These are phyloP conservation scores for Panicum hallii DNA, from an alignment of 202 grass and related monocot genomes.

Conservation along the genomic window DNA sequence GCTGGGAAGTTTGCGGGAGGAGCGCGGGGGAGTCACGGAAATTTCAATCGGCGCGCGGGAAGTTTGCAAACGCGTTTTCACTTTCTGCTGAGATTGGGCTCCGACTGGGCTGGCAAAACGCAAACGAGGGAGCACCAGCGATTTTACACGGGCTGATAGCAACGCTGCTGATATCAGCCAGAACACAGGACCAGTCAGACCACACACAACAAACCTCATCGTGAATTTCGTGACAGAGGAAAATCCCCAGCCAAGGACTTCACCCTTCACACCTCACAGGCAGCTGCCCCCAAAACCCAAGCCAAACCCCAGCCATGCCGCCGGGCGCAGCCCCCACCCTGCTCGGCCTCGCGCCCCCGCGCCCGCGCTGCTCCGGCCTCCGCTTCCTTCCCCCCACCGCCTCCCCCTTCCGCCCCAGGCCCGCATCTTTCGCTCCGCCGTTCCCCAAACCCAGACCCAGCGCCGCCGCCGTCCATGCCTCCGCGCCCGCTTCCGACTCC, in stretches of 20 bases:
- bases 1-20: too few relatives aligned
- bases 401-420: constrained; percentile 12
- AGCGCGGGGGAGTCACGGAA: too few relatives aligned
- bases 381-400: constrained; percentile 30
- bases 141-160: too few relatives aligned
- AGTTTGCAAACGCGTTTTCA: too few relatives aligned
- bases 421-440: not conserved
- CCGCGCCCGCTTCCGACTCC: not conserved
- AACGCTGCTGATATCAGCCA: too few relatives aligned
- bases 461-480: constrained; percentile 30
- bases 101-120: too few relatives aligned
- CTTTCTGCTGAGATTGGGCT: too few relatives aligned
- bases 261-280: not conserved
- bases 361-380: constrained; percentile 36
- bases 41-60: too few relatives aligned
- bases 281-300: constrained; percentile 36
- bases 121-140: too few relatives aligned
- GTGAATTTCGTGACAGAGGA: too few relatives aligned
- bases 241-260: not conserved
- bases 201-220: not conserved
- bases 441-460: not conserved
- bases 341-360: constrained; percentile 28
- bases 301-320: constrained; percentile 43
- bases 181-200: not conserved
- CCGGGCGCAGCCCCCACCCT: constrained; percentile 6